Evolutionary conservation across 306 rosid genomes (phyloP).

Genomic region (Adenanthera pavonina): DNA sequence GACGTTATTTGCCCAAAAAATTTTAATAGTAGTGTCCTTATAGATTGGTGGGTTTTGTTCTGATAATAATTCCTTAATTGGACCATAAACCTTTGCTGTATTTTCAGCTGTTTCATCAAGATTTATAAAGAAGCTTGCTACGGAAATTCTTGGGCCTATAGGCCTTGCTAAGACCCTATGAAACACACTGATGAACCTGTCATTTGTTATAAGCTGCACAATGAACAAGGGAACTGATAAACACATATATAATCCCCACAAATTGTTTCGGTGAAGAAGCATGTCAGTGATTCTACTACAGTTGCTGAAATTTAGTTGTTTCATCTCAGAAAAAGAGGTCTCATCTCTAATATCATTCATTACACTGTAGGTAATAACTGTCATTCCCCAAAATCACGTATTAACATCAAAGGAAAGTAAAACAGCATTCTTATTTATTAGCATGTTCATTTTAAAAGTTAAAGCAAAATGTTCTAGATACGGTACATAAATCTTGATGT

Average conservation of each 20-base stretch:
- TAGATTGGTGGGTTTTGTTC: slow-evolving; percentile 56
- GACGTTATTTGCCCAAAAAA: background rate
- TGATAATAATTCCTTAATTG: slow-evolving; percentile 59
- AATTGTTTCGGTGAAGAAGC: background rate
- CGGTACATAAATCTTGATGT: background rate
- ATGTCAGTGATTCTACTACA: background rate
- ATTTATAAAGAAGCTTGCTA: slow-evolving; percentile 49
- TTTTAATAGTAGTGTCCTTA: slow-evolving; percentile 23
- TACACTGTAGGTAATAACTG: background rate
- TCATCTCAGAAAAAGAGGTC: background rate
- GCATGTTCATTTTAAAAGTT: background rate
- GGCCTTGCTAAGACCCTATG: slow-evolving; percentile 42
- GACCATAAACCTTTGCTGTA: slow-evolving; percentile 48
- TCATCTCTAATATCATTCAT: background rate
- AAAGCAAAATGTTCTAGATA: background rate
- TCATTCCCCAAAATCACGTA: background rate
- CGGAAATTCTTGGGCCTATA: slow-evolving; percentile 49
- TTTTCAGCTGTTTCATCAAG: background rate
- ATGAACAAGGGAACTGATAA: slow-evolving; percentile 4
- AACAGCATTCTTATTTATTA: background rate
- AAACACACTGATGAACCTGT: slow-evolving; percentile 45
- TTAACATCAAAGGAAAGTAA: background rate
- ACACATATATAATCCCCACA: background rate
- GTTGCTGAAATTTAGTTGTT: background rate
- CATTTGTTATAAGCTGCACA: slow-evolving; percentile 51